phyloP scores from a whole-genome alignment of 1,284 basidiomycete species.

The Irpex rosettiformis region DNA sequence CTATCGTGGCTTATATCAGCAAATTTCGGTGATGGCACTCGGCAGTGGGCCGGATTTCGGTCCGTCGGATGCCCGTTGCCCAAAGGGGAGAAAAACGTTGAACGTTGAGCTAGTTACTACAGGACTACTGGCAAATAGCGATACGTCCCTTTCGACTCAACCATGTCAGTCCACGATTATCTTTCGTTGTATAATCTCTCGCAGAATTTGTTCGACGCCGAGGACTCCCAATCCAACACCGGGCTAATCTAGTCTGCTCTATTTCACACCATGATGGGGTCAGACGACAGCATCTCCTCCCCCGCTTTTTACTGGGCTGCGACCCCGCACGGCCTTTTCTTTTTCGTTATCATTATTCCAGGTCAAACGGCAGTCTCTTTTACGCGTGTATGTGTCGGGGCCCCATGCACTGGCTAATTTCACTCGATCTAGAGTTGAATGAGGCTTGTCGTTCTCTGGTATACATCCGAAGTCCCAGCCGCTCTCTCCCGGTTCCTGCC shows the following conservation, averaged over 20 bases:
- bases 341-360: not conserved
- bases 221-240: no score
- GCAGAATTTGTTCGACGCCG: no score
- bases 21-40: no score
- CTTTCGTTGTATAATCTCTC: not conserved
- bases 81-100: not conserved
- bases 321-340: not conserved
- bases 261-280: not conserved
- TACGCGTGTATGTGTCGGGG: not conserved
- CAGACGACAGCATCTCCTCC: not conserved
- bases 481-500: slow-evolving; percentile 19
- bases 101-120: not conserved
- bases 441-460: not conserved
- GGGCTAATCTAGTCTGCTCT: no score
- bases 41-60: no score
- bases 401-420: not conserved
- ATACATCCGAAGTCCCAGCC: slow-evolving; percentile 12
- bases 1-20: no score
- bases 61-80: not conserved
- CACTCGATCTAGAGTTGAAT: not conserved
- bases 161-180: not conserved
- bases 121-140: no score
- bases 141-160: not conserved
- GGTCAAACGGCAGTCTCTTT: not conserved
- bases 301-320: not conserved